phyloP scores from a whole-genome alignment of 768 basidiomycete genomes.

The Boletus rex-veris region DNA sequence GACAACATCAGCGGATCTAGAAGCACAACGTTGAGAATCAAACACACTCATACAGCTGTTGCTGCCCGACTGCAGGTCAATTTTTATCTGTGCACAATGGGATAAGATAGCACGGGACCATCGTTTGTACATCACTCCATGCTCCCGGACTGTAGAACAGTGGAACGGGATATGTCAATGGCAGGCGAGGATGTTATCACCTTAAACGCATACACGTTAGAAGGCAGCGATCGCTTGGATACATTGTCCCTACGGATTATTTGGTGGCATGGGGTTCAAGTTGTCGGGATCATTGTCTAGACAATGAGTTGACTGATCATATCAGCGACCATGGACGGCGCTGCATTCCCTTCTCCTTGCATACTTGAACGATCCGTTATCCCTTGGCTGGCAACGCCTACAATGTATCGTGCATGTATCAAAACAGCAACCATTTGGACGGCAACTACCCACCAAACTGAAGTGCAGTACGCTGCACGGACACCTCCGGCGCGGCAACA shows the following conservation, averaged over 20 bases:
- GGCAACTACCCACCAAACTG: background rate
- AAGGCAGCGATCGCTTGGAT: background rate
- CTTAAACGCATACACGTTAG: too few species aligned
- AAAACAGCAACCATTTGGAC: background rate
- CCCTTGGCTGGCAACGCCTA: conserved; percentile 3
- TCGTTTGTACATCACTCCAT: background rate
- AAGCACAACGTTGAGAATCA: too few species aligned
- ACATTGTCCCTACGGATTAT: background rate
- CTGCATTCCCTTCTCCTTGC: conserved; percentile 3
- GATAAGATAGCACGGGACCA: background rate
- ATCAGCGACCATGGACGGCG: conserved; percentile 15
- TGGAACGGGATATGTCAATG: background rate
- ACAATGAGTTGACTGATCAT: conserved; percentile 4
- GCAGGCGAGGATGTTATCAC: background rate
- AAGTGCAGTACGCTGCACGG: too few species aligned
- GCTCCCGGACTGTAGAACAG: too few species aligned
- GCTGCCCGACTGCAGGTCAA: too few species aligned
- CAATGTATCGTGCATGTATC: conserved; percentile 5
- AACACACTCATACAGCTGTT: too few species aligned
- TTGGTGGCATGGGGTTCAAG: background rate
- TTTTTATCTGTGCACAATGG: too few species aligned
- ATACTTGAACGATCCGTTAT: background rate
- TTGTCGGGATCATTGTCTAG: conserved; percentile 3
- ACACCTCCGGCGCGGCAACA: background rate
- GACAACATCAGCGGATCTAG: too few species aligned